Conservation (phyloP, 2,329 filamentous ascomycete genomes). For the Talaromyces marneffei region DNA sequence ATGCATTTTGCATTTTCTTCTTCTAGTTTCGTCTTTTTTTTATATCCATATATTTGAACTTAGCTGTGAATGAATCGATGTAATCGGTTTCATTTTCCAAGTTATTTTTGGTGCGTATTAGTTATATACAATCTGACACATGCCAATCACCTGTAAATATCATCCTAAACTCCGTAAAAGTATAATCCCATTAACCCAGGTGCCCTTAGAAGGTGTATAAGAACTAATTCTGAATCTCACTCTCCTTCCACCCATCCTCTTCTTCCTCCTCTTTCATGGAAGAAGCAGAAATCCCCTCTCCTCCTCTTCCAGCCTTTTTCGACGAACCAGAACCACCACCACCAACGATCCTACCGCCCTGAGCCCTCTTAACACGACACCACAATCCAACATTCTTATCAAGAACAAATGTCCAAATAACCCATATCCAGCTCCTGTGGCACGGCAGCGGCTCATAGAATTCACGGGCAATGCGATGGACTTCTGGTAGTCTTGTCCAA, state of each 20-base stretch:
- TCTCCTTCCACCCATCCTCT: slow-evolving; percentile 59
- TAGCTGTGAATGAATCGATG: slow-evolving; percentile 1
- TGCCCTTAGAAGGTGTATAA: background rate
- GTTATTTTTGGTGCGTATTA: background rate
- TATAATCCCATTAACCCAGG: background rate
- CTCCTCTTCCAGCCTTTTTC: slow-evolving; percentile 35
- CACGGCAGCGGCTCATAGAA: slow-evolving; percentile 85
- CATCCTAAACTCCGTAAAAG: background rate
- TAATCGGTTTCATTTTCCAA: background rate
- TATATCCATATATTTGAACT: background rate
- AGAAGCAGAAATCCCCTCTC: slow-evolving; percentile 38
- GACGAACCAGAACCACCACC: slow-evolving; percentile 32
- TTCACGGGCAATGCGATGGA: slow-evolving; percentile 76
- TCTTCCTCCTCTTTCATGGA: slow-evolving; percentile 42
- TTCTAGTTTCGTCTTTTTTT: slow-evolving; percentile 13
- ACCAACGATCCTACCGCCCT: slow-evolving; percentile 62
- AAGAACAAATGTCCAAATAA: slow-evolving; percentile 92
- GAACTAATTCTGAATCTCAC: slow-evolving; percentile 56
- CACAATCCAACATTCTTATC: slow-evolving; percentile 84
- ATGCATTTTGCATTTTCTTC: slow-evolving; percentile 11
- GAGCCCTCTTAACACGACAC: slow-evolving; percentile 86
- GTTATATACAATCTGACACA: background rate
- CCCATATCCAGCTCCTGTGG: slow-evolving; percentile 85
- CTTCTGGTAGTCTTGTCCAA: slow-evolving; percentile 76
- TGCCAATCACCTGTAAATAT: background rate